Conservation (phyloP, 306 rosid genomes). For the Trifolium fragiferum region DNA sequence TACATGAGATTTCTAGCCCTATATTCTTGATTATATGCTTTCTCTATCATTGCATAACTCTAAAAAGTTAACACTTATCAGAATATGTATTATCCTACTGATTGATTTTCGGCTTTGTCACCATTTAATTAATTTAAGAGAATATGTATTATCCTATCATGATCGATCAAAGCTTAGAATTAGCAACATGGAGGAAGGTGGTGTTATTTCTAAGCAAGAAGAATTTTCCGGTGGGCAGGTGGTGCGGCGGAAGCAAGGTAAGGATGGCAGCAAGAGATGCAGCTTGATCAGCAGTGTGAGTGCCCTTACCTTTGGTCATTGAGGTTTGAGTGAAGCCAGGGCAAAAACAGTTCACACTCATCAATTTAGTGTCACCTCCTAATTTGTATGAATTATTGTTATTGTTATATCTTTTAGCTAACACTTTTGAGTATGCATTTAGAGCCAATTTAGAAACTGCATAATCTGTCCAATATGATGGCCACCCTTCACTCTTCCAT, state of each 20-base stretch:
- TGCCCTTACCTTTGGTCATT: constrained; percentile 79
- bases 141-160: too few relatives aligned
- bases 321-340: constrained; percentile 92
- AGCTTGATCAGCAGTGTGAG: constrained; percentile 64
- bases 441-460: constrained; percentile 81
- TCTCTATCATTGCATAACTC: too few relatives aligned
- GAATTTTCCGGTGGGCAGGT: constrained; percentile 65
- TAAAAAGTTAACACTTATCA: too few relatives aligned
- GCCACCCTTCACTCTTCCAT: constrained; percentile 87
- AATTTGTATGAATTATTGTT: too few relatives aligned
- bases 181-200: not conserved
- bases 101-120: too few relatives aligned
- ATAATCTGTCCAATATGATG: constrained; percentile 86
- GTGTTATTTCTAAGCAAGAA: constrained; percentile 25
- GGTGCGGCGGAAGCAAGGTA: constrained; percentile 67
- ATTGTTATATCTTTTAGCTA: constrained; percentile 53
- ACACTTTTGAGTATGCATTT: constrained; percentile 66
- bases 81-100: too few relatives aligned
- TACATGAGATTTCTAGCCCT: too few relatives aligned
- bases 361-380: not conserved
- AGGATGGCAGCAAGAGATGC: constrained; percentile 59
- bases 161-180: constrained; percentile 43
- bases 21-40: too few relatives aligned
- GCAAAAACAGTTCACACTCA: constrained; percentile 73
- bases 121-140: too few relatives aligned